Evolutionary conservation across 2,329 filamentous ascomycete genomes (phyloP), one percentile per base, ranked within the genome.

Genomic region (Paecilomyces sp.): DNA sequence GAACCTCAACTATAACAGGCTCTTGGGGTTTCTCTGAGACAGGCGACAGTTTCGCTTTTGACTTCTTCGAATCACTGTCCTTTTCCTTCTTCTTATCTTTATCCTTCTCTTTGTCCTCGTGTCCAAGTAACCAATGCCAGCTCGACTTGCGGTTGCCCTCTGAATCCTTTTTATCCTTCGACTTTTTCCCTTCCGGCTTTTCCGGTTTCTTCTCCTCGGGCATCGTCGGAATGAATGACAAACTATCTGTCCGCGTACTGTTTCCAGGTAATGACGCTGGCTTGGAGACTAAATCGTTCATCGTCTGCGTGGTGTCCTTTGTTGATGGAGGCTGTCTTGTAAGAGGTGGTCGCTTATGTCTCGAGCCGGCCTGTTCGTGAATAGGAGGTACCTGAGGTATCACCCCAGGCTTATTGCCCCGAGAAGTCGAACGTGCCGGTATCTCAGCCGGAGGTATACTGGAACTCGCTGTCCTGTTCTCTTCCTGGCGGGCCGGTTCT

Each of bases 211-310:
- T 53, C 22, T 53, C 90, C 60, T 92, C 89, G 2, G 79, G 79
- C 53, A 89, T 79, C 0, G 88, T 93, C 0, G 92, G 90, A 57
- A 94, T 92, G 65, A 92, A 88, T 0, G 90, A 91, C 13, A 95
- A 78, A 55, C 82, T 86, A 72, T 94, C 91, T 0, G 90, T 93
- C 54, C 89, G 84, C 7, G 83, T 87, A 59, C 80, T 85, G 58
- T 86, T 87, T 12, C 88, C 88, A 24, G 89, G 87, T 1, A 93
- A 76, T 30, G 85, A 80, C n/a, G 90, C 85, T 3, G 88, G 85
- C 61, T 83, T 82, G 31, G 83, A 83, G 9, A 83, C 80, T 64
- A 89, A 82, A 31, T 92, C 88, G 64, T 86, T 86, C 22, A 88
- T 77, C 1, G 81, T 84, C 56, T 83, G 80, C 55, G 74, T 66